Evolutionary conservation across 2,329 filamentous ascomycete species (phyloP).

Genomic region (Xylariaceae sp.): DNA sequence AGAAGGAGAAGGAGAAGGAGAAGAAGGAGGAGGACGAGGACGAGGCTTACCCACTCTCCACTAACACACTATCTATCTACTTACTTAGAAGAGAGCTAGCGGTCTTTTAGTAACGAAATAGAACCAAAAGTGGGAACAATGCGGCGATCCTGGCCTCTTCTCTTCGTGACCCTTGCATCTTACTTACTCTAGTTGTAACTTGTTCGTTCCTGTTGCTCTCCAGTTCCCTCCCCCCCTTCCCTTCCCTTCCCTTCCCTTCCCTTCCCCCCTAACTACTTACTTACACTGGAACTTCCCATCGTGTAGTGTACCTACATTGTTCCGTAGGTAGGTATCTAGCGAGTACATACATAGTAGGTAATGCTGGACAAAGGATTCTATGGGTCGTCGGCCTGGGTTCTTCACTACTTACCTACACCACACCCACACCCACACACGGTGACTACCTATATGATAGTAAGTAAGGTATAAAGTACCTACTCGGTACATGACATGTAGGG

Average conservation of each 20-base stretch:
- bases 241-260: too few relatives aligned
- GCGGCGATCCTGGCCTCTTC: constrained; percentile 9
- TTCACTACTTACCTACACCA: not conserved
- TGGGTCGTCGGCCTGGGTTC: not conserved
- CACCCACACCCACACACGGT: not conserved
- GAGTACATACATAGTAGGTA: not conserved
- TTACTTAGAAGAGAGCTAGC: not conserved
- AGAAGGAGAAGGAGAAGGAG: too few relatives aligned
- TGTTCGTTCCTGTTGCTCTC: too few relatives aligned
- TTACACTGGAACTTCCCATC: too few relatives aligned
- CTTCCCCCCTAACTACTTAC: too few relatives aligned
- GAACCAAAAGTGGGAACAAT: constrained; percentile 1
- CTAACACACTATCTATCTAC: not conserved
- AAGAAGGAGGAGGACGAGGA: not conserved
- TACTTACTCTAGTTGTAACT: not conserved
- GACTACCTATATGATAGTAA: too few relatives aligned
- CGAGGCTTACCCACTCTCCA: constrained; percentile 10
- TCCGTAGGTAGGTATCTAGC: too few relatives aligned
- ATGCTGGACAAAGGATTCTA: constrained; percentile 16
- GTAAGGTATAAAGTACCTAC: too few relatives aligned
- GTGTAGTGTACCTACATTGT: too few relatives aligned
- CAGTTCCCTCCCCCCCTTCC: too few relatives aligned
- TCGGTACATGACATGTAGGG: not conserved
- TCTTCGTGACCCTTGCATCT: constrained; percentile 9
- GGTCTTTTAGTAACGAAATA: not conserved